phyloP scores from a whole-genome alignment of 257 asterid genomes.

The Solanum habrochaites region DNA sequence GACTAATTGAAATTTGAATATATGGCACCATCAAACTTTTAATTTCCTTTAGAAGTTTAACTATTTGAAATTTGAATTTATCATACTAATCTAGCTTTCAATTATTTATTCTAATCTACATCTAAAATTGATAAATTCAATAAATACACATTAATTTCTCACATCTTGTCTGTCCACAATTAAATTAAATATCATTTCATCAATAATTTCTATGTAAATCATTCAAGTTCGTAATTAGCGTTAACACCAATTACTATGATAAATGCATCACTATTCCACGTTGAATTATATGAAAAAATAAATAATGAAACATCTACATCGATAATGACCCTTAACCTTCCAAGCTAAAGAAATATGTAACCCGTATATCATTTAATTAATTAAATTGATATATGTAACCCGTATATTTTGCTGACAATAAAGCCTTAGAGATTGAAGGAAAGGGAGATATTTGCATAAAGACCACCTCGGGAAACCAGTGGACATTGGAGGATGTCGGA shows the following conservation, averaged over 20 bases:
- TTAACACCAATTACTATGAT: background rate
- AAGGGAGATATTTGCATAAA: too few relatives aligned
- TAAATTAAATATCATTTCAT: background rate
- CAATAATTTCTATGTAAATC: background rate
- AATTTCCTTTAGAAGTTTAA: background rate
- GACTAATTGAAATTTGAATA: too few relatives aligned
- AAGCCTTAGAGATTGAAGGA: too few relatives aligned
- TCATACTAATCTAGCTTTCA: background rate
- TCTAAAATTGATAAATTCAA: background rate
- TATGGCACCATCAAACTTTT: too few relatives aligned
- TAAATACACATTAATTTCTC: background rate
- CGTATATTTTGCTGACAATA: too few relatives aligned
- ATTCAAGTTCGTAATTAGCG: background rate
- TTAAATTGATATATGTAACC: background rate
- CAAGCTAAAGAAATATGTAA: background rate
- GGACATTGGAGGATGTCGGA: too few relatives aligned
- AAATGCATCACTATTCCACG: background rate
- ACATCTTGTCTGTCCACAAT: background rate
- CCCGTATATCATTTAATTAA: background rate
- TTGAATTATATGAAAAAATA: background rate
- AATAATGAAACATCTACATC: background rate
- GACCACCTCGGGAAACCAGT: too few relatives aligned
- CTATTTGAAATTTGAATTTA: too few relatives aligned
- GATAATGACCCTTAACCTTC: background rate
- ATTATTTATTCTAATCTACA: background rate